Conservation (phyloP, 768 basidiomycete species). For the Asterophora parasitica region DNA sequence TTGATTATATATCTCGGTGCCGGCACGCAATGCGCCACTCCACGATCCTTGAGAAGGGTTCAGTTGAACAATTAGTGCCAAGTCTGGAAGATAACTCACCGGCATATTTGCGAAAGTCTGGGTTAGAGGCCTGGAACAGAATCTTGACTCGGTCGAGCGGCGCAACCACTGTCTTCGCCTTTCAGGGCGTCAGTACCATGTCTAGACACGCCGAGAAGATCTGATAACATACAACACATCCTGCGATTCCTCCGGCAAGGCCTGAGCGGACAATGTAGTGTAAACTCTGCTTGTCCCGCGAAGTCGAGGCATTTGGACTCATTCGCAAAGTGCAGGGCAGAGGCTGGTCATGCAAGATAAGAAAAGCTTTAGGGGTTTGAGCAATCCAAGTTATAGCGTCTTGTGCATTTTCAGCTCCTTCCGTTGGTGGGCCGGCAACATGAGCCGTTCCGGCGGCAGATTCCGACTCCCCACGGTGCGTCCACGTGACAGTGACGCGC, state of each 20-base stretch:
- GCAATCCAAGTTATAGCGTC: not conserved
- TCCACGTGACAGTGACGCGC: conserved; percentile 1
- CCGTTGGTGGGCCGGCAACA: conserved; percentile 1
- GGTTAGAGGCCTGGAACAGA: conserved; percentile 94
- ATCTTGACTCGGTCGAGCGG: conserved; percentile 98
- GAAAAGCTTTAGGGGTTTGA: conserved; percentile 1
- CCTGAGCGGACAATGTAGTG: conserved; percentile 74
- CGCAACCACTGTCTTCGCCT: conserved; percentile 95
- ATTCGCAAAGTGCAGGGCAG: conserved; percentile 37
- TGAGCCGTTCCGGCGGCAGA: conserved; percentile 12
- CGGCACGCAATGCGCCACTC: conserved; percentile 79
- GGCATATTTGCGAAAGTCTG: conserved; percentile 90
- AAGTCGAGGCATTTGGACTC: conserved; percentile 52
- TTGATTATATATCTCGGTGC: conserved; percentile 61
- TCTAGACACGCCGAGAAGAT: conserved; percentile 2
- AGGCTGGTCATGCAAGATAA: conserved; percentile 28
- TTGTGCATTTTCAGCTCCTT: conserved; percentile 1
- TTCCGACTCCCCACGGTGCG: conserved; percentile 1
- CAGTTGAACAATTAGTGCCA: not conserved
- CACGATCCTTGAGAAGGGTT: conserved; percentile 62
- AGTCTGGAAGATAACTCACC: conserved; percentile 49
- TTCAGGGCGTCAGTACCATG: not conserved
- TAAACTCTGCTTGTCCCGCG: conserved; percentile 50
- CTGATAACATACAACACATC: conserved; percentile 64
- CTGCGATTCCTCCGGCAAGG: conserved; percentile 89